Conservation (phyloP, 768 basidiomycete species). For the Boletellus ananiceps region DNA sequence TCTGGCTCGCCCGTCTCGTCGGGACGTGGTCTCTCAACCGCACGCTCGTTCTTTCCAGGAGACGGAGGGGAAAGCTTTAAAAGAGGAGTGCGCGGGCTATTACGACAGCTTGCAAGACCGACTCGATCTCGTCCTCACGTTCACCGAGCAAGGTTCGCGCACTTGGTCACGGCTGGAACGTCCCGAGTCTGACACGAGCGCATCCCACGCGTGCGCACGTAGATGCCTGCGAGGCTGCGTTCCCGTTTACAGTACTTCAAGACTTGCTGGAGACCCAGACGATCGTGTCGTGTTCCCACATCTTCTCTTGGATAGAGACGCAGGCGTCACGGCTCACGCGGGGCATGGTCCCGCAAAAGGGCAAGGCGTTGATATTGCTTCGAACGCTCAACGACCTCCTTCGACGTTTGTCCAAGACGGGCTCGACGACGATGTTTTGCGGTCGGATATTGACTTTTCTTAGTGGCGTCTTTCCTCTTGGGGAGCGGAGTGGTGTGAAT, state of each 20-base stretch:
- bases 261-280: slow-evolving; percentile 85
- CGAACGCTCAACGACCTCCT: slow-evolving; percentile 85
- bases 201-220: background rate
- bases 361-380: slow-evolving; percentile 80
- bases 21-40: too few species aligned
- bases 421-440: slow-evolving; percentile 79
- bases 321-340: slow-evolving; percentile 67
- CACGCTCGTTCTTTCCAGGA: slow-evolving; percentile 36
- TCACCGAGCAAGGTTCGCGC: slow-evolving; percentile 69
- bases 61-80: slow-evolving; percentile 63
- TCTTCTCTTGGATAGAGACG: slow-evolving; percentile 84
- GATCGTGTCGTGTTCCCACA: slow-evolving; percentile 76
- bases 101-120: slow-evolving; percentile 56
- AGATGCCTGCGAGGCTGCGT: slow-evolving; percentile 77
- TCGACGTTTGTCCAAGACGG: slow-evolving; percentile 81
- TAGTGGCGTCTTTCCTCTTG: slow-evolving; percentile 79
- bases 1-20: slow-evolving; percentile 11
- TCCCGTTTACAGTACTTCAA: slow-evolving; percentile 71
- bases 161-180: background rate
- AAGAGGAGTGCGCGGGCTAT: slow-evolving; percentile 49
- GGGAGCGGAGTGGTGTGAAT: slow-evolving; percentile 89
- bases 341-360: slow-evolving; percentile 80
- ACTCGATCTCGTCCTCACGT: slow-evolving; percentile 70
- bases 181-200: background rate
- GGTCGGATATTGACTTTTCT: slow-evolving; percentile 87